phyloP scores from a whole-genome alignment of 2,329 filamentous ascomycete genomes.

The Xylaria sp. region DNA sequence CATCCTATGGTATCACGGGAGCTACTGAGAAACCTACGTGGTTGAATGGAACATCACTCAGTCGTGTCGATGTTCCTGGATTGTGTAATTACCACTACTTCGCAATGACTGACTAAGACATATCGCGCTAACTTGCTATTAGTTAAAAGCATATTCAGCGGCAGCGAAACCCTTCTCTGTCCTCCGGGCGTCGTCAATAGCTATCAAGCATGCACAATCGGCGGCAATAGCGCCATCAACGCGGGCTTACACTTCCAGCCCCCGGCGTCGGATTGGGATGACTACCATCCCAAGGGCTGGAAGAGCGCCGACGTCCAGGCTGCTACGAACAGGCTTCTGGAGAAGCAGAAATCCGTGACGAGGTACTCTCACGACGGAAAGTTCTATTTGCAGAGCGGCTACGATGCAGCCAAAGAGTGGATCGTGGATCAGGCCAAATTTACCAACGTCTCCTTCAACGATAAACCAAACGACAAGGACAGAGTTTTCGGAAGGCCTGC shows the following conservation, averaged over 20 bases:
- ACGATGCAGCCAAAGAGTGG: constrained; percentile 59
- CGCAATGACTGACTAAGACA: background rate
- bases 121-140: background rate
- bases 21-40: constrained; percentile 59
- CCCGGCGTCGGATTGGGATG: constrained; percentile 62
- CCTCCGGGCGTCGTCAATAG: constrained; percentile 52
- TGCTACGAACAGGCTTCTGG: constrained; percentile 58
- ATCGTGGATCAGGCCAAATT: constrained; percentile 61
- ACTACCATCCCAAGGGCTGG: constrained; percentile 61
- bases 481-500: constrained; percentile 60
- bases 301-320: constrained; percentile 59
- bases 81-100: constrained; percentile 52
- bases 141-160: constrained; percentile 61
- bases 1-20: constrained; percentile 60
- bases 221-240: constrained; percentile 64
- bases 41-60: constrained; percentile 59
- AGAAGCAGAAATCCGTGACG: constrained; percentile 56
- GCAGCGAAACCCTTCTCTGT: constrained; percentile 55
- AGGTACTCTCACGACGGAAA: constrained; percentile 57
- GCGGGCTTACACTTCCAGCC: constrained; percentile 65
- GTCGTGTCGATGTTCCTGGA: constrained; percentile 64
- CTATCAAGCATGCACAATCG: constrained; percentile 62
- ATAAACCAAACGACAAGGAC: constrained; percentile 56
- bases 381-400: constrained; percentile 60
- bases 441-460: constrained; percentile 59